phyloP scores from a whole-genome alignment of 768 basidiomycete species.

The Fibroporia radiculosa region DNA sequence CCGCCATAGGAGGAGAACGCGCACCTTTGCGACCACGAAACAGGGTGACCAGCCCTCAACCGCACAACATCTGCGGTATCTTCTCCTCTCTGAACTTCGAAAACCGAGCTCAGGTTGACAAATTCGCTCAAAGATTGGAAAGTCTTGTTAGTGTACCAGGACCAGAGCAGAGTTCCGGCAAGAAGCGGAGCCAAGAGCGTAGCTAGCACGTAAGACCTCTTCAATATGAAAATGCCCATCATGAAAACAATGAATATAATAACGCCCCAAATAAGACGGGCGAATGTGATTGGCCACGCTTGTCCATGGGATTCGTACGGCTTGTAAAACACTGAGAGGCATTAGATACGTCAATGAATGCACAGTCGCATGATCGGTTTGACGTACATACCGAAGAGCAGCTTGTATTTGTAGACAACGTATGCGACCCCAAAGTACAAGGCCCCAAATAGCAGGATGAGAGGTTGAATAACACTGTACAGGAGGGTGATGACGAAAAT shows the following conservation, averaged over 20 bases:
- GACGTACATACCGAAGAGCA: slow-evolving; percentile 74
- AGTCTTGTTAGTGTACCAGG: slow-evolving; percentile 63
- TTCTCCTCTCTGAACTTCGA: slow-evolving; percentile 85
- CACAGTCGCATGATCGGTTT: background rate
- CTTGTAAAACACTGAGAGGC: slow-evolving; percentile 82
- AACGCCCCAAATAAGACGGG: slow-evolving; percentile 86
- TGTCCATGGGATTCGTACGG: slow-evolving; percentile 97
- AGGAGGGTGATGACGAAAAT: slow-evolving; percentile 93
- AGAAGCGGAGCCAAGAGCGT: slow-evolving; percentile 71
- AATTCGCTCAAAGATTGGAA: slow-evolving; percentile 72
- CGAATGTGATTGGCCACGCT: slow-evolving; percentile 95
- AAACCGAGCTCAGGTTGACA: slow-evolving; percentile 80
- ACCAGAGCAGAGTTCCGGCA: slow-evolving; percentile 67
- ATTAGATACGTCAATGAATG: background rate
- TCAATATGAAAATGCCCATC: slow-evolving; percentile 87
- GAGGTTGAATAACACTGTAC: slow-evolving; percentile 93
- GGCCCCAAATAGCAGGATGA: slow-evolving; percentile 92
- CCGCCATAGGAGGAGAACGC: slow-evolving; percentile 10
- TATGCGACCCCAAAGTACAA: slow-evolving; percentile 96
- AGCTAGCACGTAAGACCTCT: slow-evolving; percentile 49
- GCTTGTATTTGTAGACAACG: slow-evolving; percentile 96
- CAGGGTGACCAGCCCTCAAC: slow-evolving; percentile 75
- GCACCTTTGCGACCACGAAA: slow-evolving; percentile 84
- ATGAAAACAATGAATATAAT: slow-evolving; percentile 94
- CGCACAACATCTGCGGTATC: slow-evolving; percentile 72